Conservation (phyloP, 306 rosid species). For the Dicorynia guianensis region DNA sequence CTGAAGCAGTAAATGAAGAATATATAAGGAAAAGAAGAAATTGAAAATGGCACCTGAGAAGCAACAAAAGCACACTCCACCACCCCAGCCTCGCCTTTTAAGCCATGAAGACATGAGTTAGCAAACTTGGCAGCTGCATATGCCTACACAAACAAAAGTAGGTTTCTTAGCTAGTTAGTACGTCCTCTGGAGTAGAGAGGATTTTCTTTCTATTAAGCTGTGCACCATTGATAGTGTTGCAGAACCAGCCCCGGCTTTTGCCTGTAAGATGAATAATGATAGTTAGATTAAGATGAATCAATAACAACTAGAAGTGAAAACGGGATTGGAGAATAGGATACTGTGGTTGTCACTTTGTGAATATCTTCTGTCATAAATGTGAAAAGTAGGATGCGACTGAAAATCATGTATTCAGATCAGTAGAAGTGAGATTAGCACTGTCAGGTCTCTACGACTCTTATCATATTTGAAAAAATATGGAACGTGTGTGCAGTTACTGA, state of each 20-base stretch:
- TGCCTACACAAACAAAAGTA: conserved; percentile 63
- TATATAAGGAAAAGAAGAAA: background rate
- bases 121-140: conserved; percentile 96
- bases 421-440: background rate
- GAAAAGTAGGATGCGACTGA: background rate
- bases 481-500: background rate
- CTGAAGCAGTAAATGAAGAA: conserved; percentile 5
- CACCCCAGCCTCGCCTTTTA: conserved; percentile 82
- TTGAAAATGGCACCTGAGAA: conserved; percentile 63
- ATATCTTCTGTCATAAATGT: conserved; percentile 6
- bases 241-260: conserved; percentile 96
- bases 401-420: conserved; percentile 15
- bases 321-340: background rate
- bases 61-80: conserved; percentile 86
- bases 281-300: conserved; percentile 39
- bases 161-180: conserved; percentile 5
- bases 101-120: conserved; percentile 71
- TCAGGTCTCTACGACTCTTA: background rate
- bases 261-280: conserved; percentile 56
- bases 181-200: background rate
- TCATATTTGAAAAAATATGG: background rate
- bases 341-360: conserved; percentile 2
- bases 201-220: background rate
- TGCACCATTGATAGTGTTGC: conserved; percentile 93
- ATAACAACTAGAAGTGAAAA: background rate